These are phyloP conservation scores for Sclerotinia nivalis DNA, from an alignment of 2,329 filamentous ascomycete genomes.

Conservation along the genomic window DNA sequence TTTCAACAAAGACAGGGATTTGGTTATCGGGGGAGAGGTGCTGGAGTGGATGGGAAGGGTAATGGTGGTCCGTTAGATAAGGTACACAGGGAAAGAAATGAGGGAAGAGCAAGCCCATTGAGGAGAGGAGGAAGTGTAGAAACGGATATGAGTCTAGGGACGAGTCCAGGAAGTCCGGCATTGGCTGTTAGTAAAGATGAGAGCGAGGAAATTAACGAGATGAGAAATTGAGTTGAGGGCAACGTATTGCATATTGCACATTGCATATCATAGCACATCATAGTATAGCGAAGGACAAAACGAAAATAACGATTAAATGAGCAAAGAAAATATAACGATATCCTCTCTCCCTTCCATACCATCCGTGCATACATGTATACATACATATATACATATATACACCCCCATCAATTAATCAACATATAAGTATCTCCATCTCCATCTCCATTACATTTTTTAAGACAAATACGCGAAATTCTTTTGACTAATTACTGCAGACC, in stretches of 20 bases:
- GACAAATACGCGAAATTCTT: too few relatives aligned
- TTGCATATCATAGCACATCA: background rate
- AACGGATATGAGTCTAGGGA: background rate
- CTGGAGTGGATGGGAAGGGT: background rate
- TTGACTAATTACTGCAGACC: too few relatives aligned
- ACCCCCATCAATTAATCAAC: too few relatives aligned
- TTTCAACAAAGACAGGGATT: background rate
- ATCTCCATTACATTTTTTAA: too few relatives aligned
- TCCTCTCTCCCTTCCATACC: background rate
- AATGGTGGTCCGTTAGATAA: slow-evolving; percentile 1
- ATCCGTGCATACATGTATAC: background rate
- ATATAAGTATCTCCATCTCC: too few relatives aligned
- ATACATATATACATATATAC: background rate
- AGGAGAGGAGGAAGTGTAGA: slow-evolving; percentile 12
- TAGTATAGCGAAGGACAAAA: background rate
- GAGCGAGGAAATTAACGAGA: background rate
- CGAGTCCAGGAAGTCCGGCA: background rate
- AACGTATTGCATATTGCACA: background rate
- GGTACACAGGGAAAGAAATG: background rate
- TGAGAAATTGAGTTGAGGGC: background rate
- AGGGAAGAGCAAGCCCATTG: slow-evolving; percentile 17
- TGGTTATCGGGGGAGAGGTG: background rate
- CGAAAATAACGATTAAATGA: background rate
- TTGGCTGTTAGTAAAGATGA: background rate
- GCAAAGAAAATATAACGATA: background rate